Evolutionary conservation across 352 stramenopile genomes (phyloP).

Genomic region (Globisporangium irregulare): DNA sequence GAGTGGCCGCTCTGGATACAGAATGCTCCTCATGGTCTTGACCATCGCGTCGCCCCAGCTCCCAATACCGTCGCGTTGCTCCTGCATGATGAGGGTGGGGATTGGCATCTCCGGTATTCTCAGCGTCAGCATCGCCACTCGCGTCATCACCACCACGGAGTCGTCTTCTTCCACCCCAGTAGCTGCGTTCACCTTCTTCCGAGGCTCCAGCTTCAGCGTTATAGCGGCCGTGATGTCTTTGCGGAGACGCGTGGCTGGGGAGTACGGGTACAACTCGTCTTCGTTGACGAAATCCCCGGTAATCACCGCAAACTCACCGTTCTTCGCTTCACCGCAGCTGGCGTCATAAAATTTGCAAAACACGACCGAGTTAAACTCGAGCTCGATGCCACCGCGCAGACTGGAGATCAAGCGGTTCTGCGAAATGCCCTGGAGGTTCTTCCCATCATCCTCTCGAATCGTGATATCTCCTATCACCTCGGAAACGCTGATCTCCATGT

Average conservation of each 20-base stretch:
- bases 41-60: conserved; percentile 13
- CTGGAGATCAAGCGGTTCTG: conserved; percentile 27
- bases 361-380: conserved; percentile 39
- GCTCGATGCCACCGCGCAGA: conserved; percentile 18
- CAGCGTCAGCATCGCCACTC: conserved; percentile 5
- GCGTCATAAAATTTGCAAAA: conserved; percentile 20
- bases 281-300: conserved; percentile 8
- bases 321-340: background rate
- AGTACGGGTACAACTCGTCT: conserved; percentile 16
- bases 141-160: background rate
- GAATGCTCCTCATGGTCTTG: background rate
- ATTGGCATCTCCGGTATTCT: conserved; percentile 1
- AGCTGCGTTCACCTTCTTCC: background rate
- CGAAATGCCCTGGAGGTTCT: conserved; percentile 23
- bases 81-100: background rate
- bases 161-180: conserved; percentile 8
- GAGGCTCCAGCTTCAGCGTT: background rate
- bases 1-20: conserved; percentile 1
- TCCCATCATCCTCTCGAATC: conserved; percentile 43
- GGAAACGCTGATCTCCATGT: conserved; percentile 50
- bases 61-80: background rate
- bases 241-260: background rate
- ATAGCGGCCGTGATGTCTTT: conserved; percentile 13
- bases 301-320: conserved; percentile 6
- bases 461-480: conserved; percentile 43